These are phyloP conservation scores for Phenoliferia sp. DNA, from an alignment of 1,284 basidiomycete genomes.

Conservation along the genomic window DNA sequence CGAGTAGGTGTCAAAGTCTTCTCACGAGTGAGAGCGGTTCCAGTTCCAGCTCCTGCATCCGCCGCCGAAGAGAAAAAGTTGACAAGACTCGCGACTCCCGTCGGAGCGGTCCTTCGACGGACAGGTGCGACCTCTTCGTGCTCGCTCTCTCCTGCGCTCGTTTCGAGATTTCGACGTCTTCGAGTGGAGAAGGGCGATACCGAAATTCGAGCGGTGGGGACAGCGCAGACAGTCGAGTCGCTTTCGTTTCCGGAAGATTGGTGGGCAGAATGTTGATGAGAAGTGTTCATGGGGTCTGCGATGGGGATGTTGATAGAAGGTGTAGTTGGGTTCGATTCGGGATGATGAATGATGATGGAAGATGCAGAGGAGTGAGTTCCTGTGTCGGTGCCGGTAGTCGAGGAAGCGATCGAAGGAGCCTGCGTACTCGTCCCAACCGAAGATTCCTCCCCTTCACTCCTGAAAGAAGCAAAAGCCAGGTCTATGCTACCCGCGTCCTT, in stretches of 20 bases:
- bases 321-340: too few species aligned
- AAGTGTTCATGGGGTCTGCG: too few species aligned
- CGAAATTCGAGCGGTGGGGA: slow-evolving; percentile 31
- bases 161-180: slow-evolving; percentile 14
- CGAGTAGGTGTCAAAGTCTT: neutral
- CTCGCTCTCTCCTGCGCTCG: slow-evolving; percentile 44
- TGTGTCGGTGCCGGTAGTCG: neutral
- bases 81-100: slow-evolving; percentile 74
- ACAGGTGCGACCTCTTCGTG: slow-evolving; percentile 1
- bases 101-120: neutral
- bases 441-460: too few species aligned
- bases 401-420: neutral
- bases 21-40: neutral
- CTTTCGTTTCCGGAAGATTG: slow-evolving; percentile 51
- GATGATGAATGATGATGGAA: too few species aligned
- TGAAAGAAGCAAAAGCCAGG: neutral
- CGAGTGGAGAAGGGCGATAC: slow-evolving; percentile 21
- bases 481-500: slow-evolving; percentile 1
- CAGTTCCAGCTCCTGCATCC: neutral
- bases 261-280: too few species aligned
- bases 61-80: slow-evolving; percentile 41
- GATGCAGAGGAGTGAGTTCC: neutral
- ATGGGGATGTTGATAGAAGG: too few species aligned
- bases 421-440: neutral
- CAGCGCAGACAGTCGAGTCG: slow-evolving; percentile 84